These are phyloP conservation scores for Dianthus caryophyllus DNA, from an alignment of 148 eudicot genomes.

Conservation along the genomic window DNA sequence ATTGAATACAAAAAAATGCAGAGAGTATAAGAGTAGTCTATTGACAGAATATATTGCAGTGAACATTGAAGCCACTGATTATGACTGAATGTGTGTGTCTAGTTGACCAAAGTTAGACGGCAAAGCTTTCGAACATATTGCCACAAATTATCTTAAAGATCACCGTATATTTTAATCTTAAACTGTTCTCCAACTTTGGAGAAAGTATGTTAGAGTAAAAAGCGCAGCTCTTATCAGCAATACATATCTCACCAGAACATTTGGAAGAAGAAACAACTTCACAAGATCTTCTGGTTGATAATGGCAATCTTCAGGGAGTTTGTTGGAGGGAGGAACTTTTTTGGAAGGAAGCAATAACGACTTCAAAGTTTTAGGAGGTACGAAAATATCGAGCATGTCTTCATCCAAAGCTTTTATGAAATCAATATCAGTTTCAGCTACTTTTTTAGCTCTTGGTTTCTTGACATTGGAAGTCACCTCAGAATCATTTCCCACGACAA, in stretches of 20 bases:
- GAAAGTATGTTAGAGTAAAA: not conserved
- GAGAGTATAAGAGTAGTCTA: not conserved
- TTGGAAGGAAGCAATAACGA: conserved; percentile 75
- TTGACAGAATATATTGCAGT: not conserved
- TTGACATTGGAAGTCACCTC: conserved; percentile 40
- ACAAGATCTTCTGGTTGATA: conserved; percentile 96
- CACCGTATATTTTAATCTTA: too few species aligned
- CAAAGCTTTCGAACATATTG: too few species aligned
- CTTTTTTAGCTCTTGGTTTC: conserved; percentile 52
- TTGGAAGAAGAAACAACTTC: conserved; percentile 81
- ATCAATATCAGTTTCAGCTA: conserved; percentile 61
- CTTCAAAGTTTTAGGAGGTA: conserved; percentile 83
- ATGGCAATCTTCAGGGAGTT: conserved; percentile 96
- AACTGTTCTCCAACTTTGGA: not conserved
- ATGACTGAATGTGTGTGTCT: not conserved
- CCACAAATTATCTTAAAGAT: not conserved
- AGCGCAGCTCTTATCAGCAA: not conserved
- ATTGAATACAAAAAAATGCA: not conserved
- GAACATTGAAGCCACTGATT: not conserved
- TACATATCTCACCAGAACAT: conserved; percentile 57
- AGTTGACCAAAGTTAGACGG: too few species aligned
- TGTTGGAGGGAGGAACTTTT: conserved; percentile 56
- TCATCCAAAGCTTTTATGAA: conserved; percentile 52
- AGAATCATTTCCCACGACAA: conserved; percentile 33
- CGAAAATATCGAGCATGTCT: conserved; percentile 50